Evolutionary conservation across 2,329 filamentous ascomycete genomes (phyloP), one percentile per base, ranked within the genome.

Genomic region (Rutstroemia sp.): DNA sequence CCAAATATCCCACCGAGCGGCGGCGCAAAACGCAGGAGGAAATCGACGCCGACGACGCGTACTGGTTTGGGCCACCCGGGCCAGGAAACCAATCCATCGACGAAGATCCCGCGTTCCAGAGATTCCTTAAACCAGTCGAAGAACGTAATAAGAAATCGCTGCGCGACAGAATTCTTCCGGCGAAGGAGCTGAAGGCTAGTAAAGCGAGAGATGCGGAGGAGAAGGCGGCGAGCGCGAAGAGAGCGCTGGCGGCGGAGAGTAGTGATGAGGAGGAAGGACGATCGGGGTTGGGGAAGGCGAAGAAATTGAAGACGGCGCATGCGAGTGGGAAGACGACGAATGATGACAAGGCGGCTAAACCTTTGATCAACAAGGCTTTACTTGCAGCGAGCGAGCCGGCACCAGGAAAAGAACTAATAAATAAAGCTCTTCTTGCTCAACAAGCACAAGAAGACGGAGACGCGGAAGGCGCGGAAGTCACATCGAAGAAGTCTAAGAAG

Each of bases 191-290:
- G 17, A 65, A 65, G 51, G 68, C 64, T 14, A 67, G 65, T 53
- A 70, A 70, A 55, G 61, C 62, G 39, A 60, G 67, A 57, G 65
- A 69, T 64, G 60, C 62, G 7, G 67, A 68, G 46, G 68, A 70
- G 51, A 69, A 70, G 51, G 63, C 62, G 51, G 60, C 56, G 6
- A 69, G 64, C 58, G 63, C 64, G 19, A 69, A 68, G 58, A 61
- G 67, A n/a, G 62, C 51, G 12, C 52, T 64, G 49, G 63, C 47
- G 42, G 61, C 60, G 23, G 66, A 69, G 39, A 68, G 64, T 41
- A 71, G 69, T 50, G 69, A 71, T 57, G 70, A 72, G 34, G 69
- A 70, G 21, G 66, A 65, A 49, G 68, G 70, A 2, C 61, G 70
- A 47, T 69, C 69, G 52, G 60, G 60, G n/a, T 44, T 70, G 30